Evolutionary conservation across 768 basidiomycete genomes (phyloP).

Genomic region (Suillus discolor): DNA sequence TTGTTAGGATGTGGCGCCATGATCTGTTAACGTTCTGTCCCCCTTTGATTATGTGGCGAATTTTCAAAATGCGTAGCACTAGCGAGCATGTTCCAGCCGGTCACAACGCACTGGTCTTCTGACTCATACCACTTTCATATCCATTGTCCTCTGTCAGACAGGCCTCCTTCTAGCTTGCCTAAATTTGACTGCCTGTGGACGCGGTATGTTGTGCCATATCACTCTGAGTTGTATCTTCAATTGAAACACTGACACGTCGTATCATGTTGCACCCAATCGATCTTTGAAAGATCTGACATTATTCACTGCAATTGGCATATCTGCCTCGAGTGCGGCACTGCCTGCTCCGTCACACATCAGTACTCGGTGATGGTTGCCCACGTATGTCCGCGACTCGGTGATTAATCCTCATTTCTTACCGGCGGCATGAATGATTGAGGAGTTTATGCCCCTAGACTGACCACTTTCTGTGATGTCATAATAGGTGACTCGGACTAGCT

Average conservation of each 20-base stretch:
- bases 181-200: not conserved
- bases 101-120: not conserved
- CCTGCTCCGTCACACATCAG: not conserved
- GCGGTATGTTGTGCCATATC: no score
- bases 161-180: not conserved
- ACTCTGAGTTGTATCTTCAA: not conserved
- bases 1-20: not conserved
- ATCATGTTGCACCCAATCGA: not conserved
- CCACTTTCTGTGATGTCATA: not conserved
- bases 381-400: not conserved
- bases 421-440: not conserved
- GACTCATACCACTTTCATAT: not conserved
- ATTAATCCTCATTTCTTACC: not conserved
- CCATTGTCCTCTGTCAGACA: not conserved
- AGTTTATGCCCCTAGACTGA: not conserved
- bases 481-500: no score
- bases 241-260: not conserved
- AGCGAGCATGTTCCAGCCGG: not conserved
- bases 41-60: not conserved
- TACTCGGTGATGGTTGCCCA: not conserved
- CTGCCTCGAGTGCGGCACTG: not conserved
- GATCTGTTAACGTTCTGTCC: not conserved
- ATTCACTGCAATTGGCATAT: not conserved
- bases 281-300: conserved; percentile 1
- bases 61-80: not conserved